Evolutionary conservation across 2,329 filamentous ascomycete species (phyloP), one percentile per base, ranked within the genome.

Genomic region (Stachybotrys echinatus): DNA sequence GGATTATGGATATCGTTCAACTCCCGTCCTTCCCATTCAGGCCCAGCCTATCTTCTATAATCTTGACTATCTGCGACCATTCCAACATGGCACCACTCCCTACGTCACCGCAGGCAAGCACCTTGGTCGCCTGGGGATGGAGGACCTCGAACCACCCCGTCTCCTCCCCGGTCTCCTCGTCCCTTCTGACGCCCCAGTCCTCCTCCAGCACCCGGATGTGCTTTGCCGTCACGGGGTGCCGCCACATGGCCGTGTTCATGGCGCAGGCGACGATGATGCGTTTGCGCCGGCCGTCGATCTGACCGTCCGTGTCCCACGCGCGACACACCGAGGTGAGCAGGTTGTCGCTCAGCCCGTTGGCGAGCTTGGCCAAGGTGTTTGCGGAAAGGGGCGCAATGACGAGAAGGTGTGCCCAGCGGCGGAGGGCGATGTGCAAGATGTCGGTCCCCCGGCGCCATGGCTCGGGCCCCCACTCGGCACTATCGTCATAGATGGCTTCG

Each of bases 161-260:
- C 19, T 66, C 56, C 2, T 67, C 70, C 6, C 84, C 85, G 90
- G 91, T 96, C 51, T 91, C 87, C 45, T 87, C 79, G 54, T 85
- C 78, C 43, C 96, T 70, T 0, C 87, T 73, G 40, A 40, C 19
- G 6, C 84, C 85, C 90, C 91, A 96, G 51, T 91, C 87, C 45
- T 87, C 79, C 54, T 85, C 78, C 44, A 96, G 71, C 0, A 87
- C 73, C 39, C 71, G 71, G 37, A 96, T 69, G 55, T 96, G 89
- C 54, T 80, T 82, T 46, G 70, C 76, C 1, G 92, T 96, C 43
- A 95, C 73, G 2, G 91, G 92, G 64, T 96, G 90, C 49, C 77
- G 74, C 87, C 88, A 95, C 92, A 96, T 96, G 4, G 85, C 84
- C 21, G 83, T 90, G 65, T 96, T 96, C 89, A 96, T 95, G 23